Conservation (phyloP, 169 alveolate genomes). For the Eimeria acervulina region DNA sequence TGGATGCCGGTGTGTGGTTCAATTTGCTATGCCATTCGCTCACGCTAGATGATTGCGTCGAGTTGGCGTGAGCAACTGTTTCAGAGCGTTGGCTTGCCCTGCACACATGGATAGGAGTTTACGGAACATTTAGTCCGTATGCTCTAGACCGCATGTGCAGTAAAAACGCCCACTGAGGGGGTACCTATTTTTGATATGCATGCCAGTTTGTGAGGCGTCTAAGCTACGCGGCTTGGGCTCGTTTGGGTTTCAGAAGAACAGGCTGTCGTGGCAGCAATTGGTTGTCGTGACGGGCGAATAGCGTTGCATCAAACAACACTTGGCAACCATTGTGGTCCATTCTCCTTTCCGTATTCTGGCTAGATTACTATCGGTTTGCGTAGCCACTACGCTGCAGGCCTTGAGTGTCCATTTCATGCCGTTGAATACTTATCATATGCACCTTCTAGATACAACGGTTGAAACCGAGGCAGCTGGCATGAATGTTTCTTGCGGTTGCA, state of each 20-base stretch:
- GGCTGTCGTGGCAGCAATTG: not conserved
- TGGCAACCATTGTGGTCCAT: not conserved
- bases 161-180: not conserved
- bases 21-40: not conserved
- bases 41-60: not conserved
- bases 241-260: not conserved
- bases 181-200: not conserved
- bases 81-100: not conserved
- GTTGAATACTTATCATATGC: too few species aligned
- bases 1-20: not conserved
- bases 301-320: not conserved
- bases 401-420: not conserved
- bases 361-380: not conserved
- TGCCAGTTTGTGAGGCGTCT: not conserved
- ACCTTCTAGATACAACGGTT: too few species aligned
- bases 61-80: not conserved
- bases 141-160: too few species aligned
- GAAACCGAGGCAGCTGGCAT: too few species aligned
- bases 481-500: too few species aligned
- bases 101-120: not conserved
- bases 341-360: not conserved
- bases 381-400: not conserved
- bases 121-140: too few species aligned
- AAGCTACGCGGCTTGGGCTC: not conserved
- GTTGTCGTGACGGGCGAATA: too few species aligned